These are phyloP conservation scores for Plenodomus lindquistii DNA, from an alignment of 2,329 filamentous ascomycete genomes.

Conservation along the genomic window DNA sequence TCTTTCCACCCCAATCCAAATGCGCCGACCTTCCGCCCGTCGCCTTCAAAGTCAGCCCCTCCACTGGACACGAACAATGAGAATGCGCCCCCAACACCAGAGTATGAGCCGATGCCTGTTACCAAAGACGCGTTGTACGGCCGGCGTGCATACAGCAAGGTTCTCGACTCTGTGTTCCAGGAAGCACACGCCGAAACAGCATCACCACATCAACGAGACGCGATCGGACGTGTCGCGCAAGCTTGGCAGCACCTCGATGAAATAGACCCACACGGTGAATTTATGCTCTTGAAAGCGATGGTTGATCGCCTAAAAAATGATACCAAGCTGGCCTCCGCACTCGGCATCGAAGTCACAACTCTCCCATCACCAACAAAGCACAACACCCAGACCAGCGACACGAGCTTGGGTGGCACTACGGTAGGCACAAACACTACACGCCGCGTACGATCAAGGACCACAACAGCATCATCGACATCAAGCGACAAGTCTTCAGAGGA, in stretches of 20 bases:
- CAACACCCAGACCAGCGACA: constrained; percentile 38
- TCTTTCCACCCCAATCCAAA: constrained; percentile 42
- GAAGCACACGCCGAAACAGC: constrained; percentile 83
- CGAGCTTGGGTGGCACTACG: constrained; percentile 39
- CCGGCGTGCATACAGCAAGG: constrained; percentile 77
- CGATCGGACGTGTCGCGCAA: constrained; percentile 79
- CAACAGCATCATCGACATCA: constrained; percentile 17
- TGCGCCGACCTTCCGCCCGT: constrained; percentile 43
- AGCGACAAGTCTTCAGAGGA: constrained; percentile 26
- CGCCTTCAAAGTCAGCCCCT: constrained; percentile 38
- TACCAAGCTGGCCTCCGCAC: constrained; percentile 60
- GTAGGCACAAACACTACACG: constrained; percentile 40
- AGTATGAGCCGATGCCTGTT: constrained; percentile 57
- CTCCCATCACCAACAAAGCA: constrained; percentile 31
- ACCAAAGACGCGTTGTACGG: constrained; percentile 83
- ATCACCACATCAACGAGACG: constrained; percentile 74
- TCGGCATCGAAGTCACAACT: constrained; percentile 45
- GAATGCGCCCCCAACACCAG: constrained; percentile 59
- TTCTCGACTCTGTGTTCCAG: constrained; percentile 79
- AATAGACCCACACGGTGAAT: constrained; percentile 87
- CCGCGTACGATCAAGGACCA: constrained; percentile 38
- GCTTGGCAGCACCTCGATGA: constrained; percentile 84
- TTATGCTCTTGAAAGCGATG: constrained; percentile 78
- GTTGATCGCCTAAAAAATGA: constrained; percentile 74
- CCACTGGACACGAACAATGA: constrained; percentile 56